Base-by-base conservation (phyloP, 768 basidiomycete genomes). In the Dendrothele bispora region DNA sequence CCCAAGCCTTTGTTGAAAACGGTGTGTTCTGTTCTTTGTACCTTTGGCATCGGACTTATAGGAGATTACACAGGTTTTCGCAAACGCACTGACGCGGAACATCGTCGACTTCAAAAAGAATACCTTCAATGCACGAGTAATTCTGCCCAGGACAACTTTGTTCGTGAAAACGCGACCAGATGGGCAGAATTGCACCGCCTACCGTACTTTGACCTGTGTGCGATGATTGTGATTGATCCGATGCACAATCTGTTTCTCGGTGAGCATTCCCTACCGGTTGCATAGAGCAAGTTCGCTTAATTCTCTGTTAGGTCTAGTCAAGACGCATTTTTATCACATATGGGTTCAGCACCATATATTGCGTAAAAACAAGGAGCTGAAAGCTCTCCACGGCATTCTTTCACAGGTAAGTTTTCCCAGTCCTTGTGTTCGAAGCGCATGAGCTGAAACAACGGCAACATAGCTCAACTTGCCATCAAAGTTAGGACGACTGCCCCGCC, bases 241-340 rank as follows among this genome's bases (percentile, higher is more conserved):
- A 64, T 65, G 63, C 59, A 65, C 32, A 61, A 55, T 30, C 30
- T 63, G 5, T 48, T 62, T 10, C 51, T 57, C 18, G 56, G 61
- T 34, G n/a, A 10, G 30, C 30, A 34, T 34, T 10, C 10, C n/a
- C 30, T 34, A n/a, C 10, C n/a, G 11, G n/a, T 10, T 44, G 26
- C 22, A 18, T 24, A 6, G 5, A 14, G 21, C 26, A 48, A 8
- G 21, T 53, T 30, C 36, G 11, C 5, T 30, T 14, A 18, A 27
- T 30, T 18, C 18, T 17, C 7, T n/a, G n/a, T 24, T 26, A 53
- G 43, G 52, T n/a, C 37, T 50, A 2, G 30, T 54, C 14, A 57
- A 57, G 39, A 55, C 51, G 2, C 56, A 57, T 24, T 54, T 57
- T 20, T 55, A 57, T 26, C 28, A 49, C 25, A 55, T 57, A 7